These are phyloP conservation scores for Pyropia yezoensis DNA, from an alignment of 23 red algal genomes.

Conservation along the genomic window DNA sequence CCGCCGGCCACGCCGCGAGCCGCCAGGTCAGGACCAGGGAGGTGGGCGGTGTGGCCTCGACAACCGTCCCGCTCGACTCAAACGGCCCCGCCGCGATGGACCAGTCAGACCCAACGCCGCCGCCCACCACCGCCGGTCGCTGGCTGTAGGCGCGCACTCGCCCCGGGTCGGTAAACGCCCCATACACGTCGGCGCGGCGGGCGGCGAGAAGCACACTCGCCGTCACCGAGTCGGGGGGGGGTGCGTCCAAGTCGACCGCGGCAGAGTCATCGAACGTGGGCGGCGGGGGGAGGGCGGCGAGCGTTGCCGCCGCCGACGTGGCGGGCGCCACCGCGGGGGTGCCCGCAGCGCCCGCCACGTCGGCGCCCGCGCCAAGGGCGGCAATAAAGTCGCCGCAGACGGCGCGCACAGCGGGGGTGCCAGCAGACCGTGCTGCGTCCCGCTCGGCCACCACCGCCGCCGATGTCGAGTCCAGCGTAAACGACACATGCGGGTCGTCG, in stretches of 20 bases:
- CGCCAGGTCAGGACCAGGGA: conserved; percentile 31
- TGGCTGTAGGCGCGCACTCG: background rate
- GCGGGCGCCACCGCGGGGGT: background rate
- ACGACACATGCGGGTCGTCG: conserved; percentile 64
- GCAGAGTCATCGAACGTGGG: background rate
- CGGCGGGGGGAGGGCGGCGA: background rate
- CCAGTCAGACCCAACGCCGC: conserved; percentile 14
- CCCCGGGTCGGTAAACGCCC: too few relatives aligned
- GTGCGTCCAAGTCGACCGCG: conserved; percentile 2
- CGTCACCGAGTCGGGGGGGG: conserved; percentile 26
- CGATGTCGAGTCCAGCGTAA: conserved; percentile 4
- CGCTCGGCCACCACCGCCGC: conserved; percentile 17
- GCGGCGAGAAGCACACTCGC: background rate
- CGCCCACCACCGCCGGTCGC: conserved; percentile 37
- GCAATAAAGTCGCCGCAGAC: conserved; percentile 42
- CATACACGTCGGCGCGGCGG: too few relatives aligned
- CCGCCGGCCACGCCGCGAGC: conserved; percentile 27
- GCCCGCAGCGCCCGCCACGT: conserved; percentile 15
- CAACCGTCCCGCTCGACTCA: conserved; percentile 14
- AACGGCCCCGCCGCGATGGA: conserved; percentile 18
- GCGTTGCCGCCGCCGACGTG: conserved; percentile 5
- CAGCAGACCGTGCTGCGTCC: conserved; percentile 8
- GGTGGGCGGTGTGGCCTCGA: conserved; percentile 1
- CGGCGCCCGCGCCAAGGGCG: conserved; percentile 43
- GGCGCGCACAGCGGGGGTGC: conserved; percentile 6